Evolutionary conservation across 176 grass and related monocot genomes (phyloP), one percentile per base, ranked within the genome.

Genomic region (Alopecurus myosuroides): DNA sequence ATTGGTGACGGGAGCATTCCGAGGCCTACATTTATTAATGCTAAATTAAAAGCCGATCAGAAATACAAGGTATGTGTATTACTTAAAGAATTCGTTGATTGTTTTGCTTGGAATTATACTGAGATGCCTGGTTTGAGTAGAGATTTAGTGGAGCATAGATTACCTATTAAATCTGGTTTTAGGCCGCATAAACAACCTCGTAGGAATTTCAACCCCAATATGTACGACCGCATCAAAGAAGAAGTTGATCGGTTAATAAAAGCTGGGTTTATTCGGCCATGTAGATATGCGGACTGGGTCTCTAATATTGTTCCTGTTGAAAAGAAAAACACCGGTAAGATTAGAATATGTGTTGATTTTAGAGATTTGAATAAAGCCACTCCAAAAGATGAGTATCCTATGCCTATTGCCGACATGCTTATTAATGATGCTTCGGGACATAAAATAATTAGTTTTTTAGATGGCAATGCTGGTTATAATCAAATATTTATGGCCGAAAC

Each of bases 381-480:
- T 73, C 23, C 23, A 1, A 77, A 77, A 55, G 74, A 79, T 63
- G 77, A 79, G 20, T 79, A 79, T 46, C 77, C 77, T 5, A 79
- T 79, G 56, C 56, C 55, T 26, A 79, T 63, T 11, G 55, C 56
- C 1, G 77, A 63, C 3, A 63, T 42, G 56, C 30, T 79, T 6
- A 63, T 63, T 2, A 45, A 62, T 31, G 22, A 41, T 30, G 77
- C 56, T 11, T 62, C 77, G 1, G 56, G 77, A 12, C 13, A 79
- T 30, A 79, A 45, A 0, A 1, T 45, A 7, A 63, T 79, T 29
- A 79, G 77, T 0, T 79, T 79, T 41, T 25, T 78, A 25, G 76
- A 78, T 78, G 50, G 33, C 0, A 78, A 78, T 11, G 55, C 55
- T 0, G 40, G 58, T 12, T 80, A 64, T 62, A 78, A 78, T 30